These are phyloP conservation scores for Pachysandra terminalis DNA, from an alignment of 164 flowering plant genomes.

Conservation along the genomic window DNA sequence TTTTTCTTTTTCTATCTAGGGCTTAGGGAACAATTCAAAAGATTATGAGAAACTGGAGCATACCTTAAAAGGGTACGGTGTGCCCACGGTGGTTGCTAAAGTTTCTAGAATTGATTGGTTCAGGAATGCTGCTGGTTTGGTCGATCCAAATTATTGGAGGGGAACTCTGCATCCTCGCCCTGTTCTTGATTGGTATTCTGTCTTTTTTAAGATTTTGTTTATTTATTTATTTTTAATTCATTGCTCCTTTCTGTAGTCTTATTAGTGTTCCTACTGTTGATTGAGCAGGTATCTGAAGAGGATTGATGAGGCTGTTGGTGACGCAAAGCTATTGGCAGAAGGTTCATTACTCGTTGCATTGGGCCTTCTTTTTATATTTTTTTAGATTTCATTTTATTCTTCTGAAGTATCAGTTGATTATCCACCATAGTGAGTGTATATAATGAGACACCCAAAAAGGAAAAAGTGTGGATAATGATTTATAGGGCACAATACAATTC, in stretches of 20 bases:
- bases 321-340: constrained; percentile 60
- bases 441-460: too few species aligned
- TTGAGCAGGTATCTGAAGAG: constrained; percentile 66
- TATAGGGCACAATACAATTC: too few species aligned
- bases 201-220: background rate
- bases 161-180: constrained; percentile 92
- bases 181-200: constrained; percentile 75
- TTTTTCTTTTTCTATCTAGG: constrained; percentile 31
- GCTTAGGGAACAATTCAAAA: constrained; percentile 77
- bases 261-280: too few species aligned
- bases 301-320: constrained; percentile 62
- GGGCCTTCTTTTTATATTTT: background rate
- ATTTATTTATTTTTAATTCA: background rate
- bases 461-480: too few species aligned
- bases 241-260: background rate
- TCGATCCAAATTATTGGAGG: constrained; percentile 82
- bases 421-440: too few species aligned
- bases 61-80: constrained; percentile 49
- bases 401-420: too few species aligned
- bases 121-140: constrained; percentile 89
- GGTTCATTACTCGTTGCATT: constrained; percentile 29
- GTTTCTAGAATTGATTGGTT: constrained; percentile 91
- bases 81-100: constrained; percentile 55
- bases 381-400: background rate
- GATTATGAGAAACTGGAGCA: constrained; percentile 57